Conservation (phyloP, 352 stramenopile species). For the Globisporangium nunn region DNA sequence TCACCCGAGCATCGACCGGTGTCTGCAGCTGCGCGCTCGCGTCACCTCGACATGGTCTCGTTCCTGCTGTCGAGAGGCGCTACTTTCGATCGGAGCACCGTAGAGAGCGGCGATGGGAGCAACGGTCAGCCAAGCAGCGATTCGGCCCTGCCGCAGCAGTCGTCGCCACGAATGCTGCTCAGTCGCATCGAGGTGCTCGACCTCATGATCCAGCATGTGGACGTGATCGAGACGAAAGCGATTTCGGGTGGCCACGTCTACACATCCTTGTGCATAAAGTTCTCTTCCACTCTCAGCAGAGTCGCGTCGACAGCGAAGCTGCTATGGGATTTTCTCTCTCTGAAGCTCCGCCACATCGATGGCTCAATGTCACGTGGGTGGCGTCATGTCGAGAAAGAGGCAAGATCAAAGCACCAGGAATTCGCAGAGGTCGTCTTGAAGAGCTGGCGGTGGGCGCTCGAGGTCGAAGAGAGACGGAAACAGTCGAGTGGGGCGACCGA, state of each 20-base stretch:
- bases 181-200: not conserved
- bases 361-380: not conserved
- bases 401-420: not conserved
- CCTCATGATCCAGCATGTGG: not conserved
- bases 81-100: not conserved
- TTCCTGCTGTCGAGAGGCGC: not conserved
- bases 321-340: not conserved
- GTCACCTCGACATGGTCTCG: not conserved
- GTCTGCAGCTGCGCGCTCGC: not conserved
- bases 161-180: too few species aligned
- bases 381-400: not conserved
- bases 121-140: too few species aligned
- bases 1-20: not conserved
- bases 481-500: not conserved
- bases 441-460: not conserved
- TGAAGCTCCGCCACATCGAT: not conserved
- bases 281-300: too few species aligned
- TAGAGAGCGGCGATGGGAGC: too few species aligned
- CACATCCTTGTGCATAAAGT: too few species aligned
- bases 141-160: too few species aligned
- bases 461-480: not conserved
- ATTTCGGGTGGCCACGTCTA: too few species aligned
- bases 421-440: not conserved
- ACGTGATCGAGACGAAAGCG: not conserved
- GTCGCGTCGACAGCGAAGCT: not conserved